Evolutionary conservation across 2,329 filamentous ascomycete genomes (phyloP), one percentile per base, ranked within the genome.

Genomic region (Sporothrix globosa): DNA sequence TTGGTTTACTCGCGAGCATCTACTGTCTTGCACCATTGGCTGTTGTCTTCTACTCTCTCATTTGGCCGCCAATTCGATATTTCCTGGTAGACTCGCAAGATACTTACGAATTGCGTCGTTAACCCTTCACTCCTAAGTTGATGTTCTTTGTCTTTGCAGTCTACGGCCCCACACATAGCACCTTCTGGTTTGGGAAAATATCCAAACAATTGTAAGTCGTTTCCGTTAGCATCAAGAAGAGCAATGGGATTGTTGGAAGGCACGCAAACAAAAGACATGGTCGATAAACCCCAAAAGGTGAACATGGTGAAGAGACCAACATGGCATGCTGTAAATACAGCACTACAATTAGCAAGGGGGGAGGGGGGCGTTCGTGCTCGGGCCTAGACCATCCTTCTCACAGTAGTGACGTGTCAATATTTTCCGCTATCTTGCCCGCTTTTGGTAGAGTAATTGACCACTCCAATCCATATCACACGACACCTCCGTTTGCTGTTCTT

Each of bases 141-240:
- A 30, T 27, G 39, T 21, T 46, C 39, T 46, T 17, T 46, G 27
- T 63, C 21, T 46, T 39, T 39, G 21, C 58, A 39, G 27, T 63
- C 41, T 46, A 19, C 44, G 21, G 39, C 5, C 58, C 60, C 24
- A 34, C 44, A 30, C 2, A 3, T 60, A 48, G 44, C 44, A 65
- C 60, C 60, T 65, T 65, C 44, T 30, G 19, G 48, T 50, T 34
- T 11, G 44, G 60, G 60, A 65, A 21, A 19, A 46, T 46, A 21
- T 24, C n/a, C 13, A 63, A 14, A 34, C 21, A 24, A 34, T 34
- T 65, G 61, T 50, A 65, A 65, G 61, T 65, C 13, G 41, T 50
- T 48, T 27, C 13, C n/a, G 30, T 63, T 30, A 27, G 60, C 30
- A 48, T 3, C 6, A 17, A 17, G 13, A 46, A 19, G 60, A 9